These are phyloP conservation scores for Pseudocercospora macadamiae DNA, from an alignment of 2,329 filamentous ascomycete genomes.

Conservation along the genomic window DNA sequence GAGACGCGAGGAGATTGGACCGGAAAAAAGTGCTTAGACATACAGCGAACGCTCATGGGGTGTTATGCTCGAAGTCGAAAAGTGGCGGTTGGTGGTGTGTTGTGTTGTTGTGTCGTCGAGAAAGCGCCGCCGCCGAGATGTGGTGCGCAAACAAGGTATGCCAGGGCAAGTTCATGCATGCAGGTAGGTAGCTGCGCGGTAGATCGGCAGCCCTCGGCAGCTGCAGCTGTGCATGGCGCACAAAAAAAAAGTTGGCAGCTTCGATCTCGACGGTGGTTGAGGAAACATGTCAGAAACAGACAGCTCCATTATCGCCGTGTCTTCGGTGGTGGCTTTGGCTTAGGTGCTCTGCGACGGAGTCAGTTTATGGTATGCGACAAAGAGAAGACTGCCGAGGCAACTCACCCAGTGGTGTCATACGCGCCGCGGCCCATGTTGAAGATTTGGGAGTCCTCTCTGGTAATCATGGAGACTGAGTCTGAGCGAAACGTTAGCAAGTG, in stretches of 20 bases:
- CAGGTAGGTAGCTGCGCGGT: constrained; percentile 16
- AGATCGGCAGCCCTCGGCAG: constrained; percentile 9
- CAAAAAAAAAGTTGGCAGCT: constrained; percentile 14
- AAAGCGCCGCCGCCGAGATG: constrained; percentile 5
- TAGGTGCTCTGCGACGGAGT: constrained; percentile 40
- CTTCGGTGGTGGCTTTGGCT: constrained; percentile 45
- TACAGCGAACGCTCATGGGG: constrained; percentile 27
- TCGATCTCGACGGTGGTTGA: background rate
- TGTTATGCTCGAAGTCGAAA: constrained; percentile 26
- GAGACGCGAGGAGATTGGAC: constrained; percentile 10
- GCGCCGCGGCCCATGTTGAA: constrained; percentile 53
- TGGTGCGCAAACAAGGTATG: constrained; percentile 10
- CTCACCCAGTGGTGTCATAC: constrained; percentile 52
- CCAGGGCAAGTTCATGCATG: constrained; percentile 6
- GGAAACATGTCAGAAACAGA: background rate
- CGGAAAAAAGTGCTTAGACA: constrained; percentile 16
- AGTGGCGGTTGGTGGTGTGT: constrained; percentile 7
- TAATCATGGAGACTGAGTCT: constrained; percentile 42
- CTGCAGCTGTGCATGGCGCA: constrained; percentile 14
- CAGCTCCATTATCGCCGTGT: constrained; percentile 27
- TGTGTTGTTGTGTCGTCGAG: constrained; percentile 7
- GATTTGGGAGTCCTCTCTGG: constrained; percentile 42
- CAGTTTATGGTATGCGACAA: constrained; percentile 8
- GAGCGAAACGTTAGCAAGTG: constrained; percentile 21
- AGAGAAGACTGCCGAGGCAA: background rate